These are phyloP conservation scores for Fusarium sp. DNA, from an alignment of 2,329 filamentous ascomycete genomes.

Conservation along the genomic window DNA sequence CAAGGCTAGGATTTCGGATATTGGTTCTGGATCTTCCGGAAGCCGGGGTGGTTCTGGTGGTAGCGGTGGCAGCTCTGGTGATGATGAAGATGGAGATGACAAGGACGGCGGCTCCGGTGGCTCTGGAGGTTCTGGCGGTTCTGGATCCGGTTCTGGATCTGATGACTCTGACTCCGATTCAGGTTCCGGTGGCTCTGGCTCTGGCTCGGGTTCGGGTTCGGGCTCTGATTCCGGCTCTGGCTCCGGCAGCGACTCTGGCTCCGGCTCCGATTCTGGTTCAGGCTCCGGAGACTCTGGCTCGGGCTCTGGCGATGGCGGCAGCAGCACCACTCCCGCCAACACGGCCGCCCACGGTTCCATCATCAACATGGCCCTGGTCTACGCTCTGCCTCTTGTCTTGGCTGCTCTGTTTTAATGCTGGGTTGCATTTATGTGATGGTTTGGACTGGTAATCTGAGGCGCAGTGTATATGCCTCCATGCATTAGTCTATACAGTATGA, in stretches of 20 bases:
- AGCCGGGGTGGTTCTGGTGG: background rate
- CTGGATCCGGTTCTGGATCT: background rate
- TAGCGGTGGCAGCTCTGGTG: background rate
- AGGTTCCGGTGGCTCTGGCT: background rate
- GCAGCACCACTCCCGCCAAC: background rate
- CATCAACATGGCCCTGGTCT: background rate
- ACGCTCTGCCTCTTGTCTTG: background rate
- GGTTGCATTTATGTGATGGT: background rate
- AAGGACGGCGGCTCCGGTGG: background rate
- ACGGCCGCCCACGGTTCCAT: background rate
- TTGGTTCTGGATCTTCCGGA: background rate
- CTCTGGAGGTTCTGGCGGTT: background rate
- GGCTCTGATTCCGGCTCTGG: background rate
- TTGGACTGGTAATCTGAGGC: background rate
- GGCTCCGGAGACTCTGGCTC: background rate
- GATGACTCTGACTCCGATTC: background rate
- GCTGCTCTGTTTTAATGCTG: slow-evolving; percentile 1
- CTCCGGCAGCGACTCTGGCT: background rate
- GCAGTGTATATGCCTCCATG: background rate
- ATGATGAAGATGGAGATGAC: background rate
- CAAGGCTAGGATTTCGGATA: background rate
- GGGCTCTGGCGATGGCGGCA: background rate
- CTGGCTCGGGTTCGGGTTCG: background rate
- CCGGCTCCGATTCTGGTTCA: background rate
- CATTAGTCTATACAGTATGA: background rate